A percentile compares a stretch with the other conserved stretches of the same genome.
Evolutionary conservation across 2,329 filamentous ascomycete species (phyloP).

Genomic region (Cryphonectria parasitica): DNA sequence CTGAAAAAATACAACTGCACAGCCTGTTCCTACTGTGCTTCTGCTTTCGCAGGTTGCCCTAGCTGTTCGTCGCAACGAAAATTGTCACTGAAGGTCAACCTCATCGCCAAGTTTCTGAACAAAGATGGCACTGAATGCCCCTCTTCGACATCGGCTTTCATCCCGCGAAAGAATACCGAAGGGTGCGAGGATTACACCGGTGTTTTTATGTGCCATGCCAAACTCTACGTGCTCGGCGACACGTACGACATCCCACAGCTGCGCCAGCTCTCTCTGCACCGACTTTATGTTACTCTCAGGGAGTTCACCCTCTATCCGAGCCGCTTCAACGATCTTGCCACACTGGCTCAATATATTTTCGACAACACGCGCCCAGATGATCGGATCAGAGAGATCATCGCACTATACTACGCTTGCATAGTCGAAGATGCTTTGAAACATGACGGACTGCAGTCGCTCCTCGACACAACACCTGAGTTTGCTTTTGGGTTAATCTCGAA

Average conservation of each 20-base stretch:
- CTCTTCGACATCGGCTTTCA: background rate
- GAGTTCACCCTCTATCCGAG: slow-evolving; percentile 24
- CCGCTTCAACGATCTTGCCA: slow-evolving; percentile 20
- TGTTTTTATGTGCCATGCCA: slow-evolving; percentile 30
- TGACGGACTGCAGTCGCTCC: slow-evolving; percentile 14
- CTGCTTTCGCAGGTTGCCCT: background rate
- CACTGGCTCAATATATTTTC: slow-evolving; percentile 22
- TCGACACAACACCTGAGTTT: slow-evolving; percentile 17
- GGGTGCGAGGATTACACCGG: slow-evolving; percentile 26
- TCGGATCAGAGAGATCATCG: slow-evolving; percentile 21
- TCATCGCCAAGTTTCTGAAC: slow-evolving; percentile 13
- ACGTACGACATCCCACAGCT: slow-evolving; percentile 26
- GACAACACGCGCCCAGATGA: slow-evolving; percentile 23
- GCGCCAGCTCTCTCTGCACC: slow-evolving; percentile 17
- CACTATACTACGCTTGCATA: slow-evolving; percentile 28
- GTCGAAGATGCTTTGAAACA: slow-evolving; percentile 26
- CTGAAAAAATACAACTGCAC: accelerated
- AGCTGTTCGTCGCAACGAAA: background rate
- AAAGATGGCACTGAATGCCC: background rate
- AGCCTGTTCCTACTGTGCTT: accelerated
- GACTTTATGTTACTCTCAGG: slow-evolving; percentile 25
- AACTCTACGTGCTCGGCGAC: slow-evolving; percentile 28
- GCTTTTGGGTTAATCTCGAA: slow-evolving; percentile 11
- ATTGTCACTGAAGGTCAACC: background rate
- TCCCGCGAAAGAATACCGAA: slow-evolving; percentile 20